Evolutionary conservation across 306 rosid genomes (phyloP).

Genomic region (Luffa aegyptiaca): DNA sequence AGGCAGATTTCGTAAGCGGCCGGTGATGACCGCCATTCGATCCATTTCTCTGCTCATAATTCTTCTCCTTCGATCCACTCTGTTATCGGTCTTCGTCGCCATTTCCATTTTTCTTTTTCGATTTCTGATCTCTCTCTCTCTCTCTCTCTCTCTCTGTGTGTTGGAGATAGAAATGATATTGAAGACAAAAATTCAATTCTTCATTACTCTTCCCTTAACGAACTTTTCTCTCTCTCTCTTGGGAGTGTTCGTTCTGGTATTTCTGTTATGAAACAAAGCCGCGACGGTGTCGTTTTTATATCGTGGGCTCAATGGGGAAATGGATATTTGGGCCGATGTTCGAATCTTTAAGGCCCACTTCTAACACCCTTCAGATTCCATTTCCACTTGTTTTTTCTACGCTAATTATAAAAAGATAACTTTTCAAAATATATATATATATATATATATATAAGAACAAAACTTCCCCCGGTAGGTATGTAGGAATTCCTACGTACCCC

Average conservation of each 20-base stretch:
- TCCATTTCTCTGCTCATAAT: constrained; percentile 46
- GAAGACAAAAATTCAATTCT: no score
- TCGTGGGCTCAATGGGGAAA: background rate
- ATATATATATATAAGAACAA: no score
- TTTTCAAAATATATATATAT: no score
- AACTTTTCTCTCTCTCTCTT: background rate
- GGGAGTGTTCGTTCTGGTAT: constrained; percentile 12
- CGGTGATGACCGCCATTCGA: constrained; percentile 61
- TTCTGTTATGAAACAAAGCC: constrained; percentile 11
- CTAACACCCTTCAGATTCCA: background rate
- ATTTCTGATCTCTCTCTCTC: background rate
- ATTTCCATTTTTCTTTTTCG: constrained; percentile 12
- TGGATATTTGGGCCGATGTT: background rate
- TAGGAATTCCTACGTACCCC: no score
- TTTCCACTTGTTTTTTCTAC: background rate
- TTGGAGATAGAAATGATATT: no score
- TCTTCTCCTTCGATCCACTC: constrained; percentile 46
- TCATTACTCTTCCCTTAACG: no score
- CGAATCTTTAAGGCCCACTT: background rate
- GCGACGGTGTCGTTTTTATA: background rate
- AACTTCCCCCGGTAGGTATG: no score
- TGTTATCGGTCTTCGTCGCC: constrained; percentile 24
- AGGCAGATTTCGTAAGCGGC: constrained; percentile 33
- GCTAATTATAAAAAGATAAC: no score
- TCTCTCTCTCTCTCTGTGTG: background rate